Conservation (phyloP, 192 early-diverging fungal species). For the Backusella liffmaniae region DNA sequence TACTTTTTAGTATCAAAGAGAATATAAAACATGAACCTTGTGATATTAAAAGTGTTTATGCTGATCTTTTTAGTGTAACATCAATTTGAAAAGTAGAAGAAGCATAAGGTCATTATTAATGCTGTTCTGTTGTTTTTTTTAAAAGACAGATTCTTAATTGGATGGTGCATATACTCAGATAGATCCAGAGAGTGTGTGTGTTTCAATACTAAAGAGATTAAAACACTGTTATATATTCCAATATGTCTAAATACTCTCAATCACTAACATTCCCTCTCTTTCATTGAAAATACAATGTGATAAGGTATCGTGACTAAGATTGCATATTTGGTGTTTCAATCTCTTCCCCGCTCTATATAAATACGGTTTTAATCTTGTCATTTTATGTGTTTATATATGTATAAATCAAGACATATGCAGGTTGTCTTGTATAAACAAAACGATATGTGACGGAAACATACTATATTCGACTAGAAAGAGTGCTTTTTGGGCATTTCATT, state of each 20-base stretch:
- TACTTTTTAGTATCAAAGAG: neutral
- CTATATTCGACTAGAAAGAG: too few relatives aligned
- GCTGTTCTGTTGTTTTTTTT: neutral
- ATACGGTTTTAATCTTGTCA: neutral
- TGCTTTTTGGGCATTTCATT: neutral
- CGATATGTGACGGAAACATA: neutral
- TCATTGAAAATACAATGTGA: neutral
- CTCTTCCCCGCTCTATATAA: neutral
- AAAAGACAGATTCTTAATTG: neutral
- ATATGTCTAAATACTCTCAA: neutral
- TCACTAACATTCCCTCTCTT: neutral
- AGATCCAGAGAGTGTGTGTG: neutral
- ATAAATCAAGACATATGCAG: neutral
- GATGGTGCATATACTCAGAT: neutral
- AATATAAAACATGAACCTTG: neutral
- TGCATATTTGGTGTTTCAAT: neutral
- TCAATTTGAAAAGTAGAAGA: neutral
- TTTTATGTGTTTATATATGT: neutral
- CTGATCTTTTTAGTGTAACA: neutral
- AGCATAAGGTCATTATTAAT: neutral
- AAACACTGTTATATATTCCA: neutral
- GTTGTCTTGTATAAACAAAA: neutral
- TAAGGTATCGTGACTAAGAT: neutral
- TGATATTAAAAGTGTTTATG: neutral
- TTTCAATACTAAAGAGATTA: neutral